These are phyloP conservation scores for Meyerozyma carpophila DNA, from an alignment of 1,139 yeast species.

Conservation along the genomic window DNA sequence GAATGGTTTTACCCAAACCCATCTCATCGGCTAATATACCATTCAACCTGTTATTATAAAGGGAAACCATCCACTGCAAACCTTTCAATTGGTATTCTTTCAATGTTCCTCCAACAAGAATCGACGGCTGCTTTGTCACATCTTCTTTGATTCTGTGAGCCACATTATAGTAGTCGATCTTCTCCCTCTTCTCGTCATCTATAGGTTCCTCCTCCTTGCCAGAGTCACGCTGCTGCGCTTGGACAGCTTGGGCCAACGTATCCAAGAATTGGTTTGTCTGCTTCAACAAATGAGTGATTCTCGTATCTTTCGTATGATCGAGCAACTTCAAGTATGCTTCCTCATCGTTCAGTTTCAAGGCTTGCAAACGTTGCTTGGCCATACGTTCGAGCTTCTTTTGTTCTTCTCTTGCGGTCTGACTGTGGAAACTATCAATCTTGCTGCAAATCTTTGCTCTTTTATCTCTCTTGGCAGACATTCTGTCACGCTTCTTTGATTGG, in stretches of 20 bases:
- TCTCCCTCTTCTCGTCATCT: slow-evolving; percentile 49
- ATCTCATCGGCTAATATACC: slow-evolving; percentile 95
- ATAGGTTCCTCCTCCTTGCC: slow-evolving; percentile 17
- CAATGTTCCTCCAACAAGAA: slow-evolving; percentile 78
- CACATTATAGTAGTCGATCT: slow-evolving; percentile 71
- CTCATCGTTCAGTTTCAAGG: slow-evolving; percentile 78
- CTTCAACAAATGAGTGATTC: slow-evolving; percentile 72
- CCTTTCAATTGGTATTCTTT: slow-evolving; percentile 94
- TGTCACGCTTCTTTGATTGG: slow-evolving; percentile 14
- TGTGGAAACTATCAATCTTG: slow-evolving; percentile 39
- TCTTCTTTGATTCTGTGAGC: slow-evolving; percentile 72
- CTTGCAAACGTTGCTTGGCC: slow-evolving; percentile 83
- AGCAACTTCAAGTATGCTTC: slow-evolving; percentile 76
- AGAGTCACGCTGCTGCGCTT: slow-evolving; percentile 63
- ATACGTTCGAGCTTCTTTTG: slow-evolving; percentile 66
- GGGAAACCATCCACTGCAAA: slow-evolving; percentile 96
- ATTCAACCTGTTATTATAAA: slow-evolving; percentile 86
- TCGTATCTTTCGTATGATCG: slow-evolving; percentile 78
- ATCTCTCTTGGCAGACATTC: slow-evolving; percentile 24
- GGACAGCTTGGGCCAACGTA: slow-evolving; percentile 72
- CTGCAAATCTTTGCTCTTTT: slow-evolving; percentile 40
- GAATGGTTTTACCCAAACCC: slow-evolving; percentile 90
- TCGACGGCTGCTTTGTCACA: slow-evolving; percentile 57
- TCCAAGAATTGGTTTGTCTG: slow-evolving; percentile 77
- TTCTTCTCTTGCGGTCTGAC: slow-evolving; percentile 65